These are phyloP conservation scores for Paracoccidioides lutzii DNA, from an alignment of 2,329 filamentous ascomycete species.

Conservation along the genomic window DNA sequence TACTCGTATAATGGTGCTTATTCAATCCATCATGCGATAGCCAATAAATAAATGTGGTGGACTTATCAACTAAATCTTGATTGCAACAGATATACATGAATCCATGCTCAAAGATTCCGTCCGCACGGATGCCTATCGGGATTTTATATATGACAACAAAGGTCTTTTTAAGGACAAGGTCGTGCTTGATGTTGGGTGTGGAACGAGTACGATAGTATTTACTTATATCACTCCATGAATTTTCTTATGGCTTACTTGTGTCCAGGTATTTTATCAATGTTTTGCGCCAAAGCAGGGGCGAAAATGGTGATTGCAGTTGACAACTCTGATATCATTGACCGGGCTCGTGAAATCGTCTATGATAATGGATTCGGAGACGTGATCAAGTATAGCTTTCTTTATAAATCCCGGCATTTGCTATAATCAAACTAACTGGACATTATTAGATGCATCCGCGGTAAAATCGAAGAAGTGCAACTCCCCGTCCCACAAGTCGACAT, in stretches of 20 bases:
- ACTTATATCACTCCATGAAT: not conserved
- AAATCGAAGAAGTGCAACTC: slow-evolving; percentile 72
- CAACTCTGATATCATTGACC: slow-evolving; percentile 79
- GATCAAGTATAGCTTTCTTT: slow-evolving; percentile 44
- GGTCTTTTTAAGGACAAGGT: slow-evolving; percentile 72
- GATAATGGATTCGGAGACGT: slow-evolving; percentile 60
- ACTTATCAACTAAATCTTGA: slow-evolving; percentile 5
- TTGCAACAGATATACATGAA: slow-evolving; percentile 67
- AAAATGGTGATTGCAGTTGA: slow-evolving; percentile 81
- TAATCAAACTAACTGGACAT: slow-evolving; percentile 4
- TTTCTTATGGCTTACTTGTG: slow-evolving; percentile 20
- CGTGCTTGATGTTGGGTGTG: slow-evolving; percentile 84
- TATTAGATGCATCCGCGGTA: slow-evolving; percentile 56
- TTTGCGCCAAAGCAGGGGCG: slow-evolving; percentile 82
- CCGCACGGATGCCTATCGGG: slow-evolving; percentile 80
- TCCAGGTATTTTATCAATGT: slow-evolving; percentile 76
- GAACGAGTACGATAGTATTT: slow-evolving; percentile 39
- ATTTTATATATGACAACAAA: slow-evolving; percentile 91
- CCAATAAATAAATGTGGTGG: not conserved
- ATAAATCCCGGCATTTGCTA: not conserved
- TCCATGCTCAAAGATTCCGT: slow-evolving; percentile 88
- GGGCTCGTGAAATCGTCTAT: slow-evolving; percentile 72
- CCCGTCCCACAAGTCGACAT: slow-evolving; percentile 77
- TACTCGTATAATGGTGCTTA: slow-evolving; percentile 53
- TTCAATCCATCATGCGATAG: not conserved